Base-by-base conservation (phyloP, 2,329 filamentous ascomycete species). In the Stachybotrys chlorohalonatus region DNA sequence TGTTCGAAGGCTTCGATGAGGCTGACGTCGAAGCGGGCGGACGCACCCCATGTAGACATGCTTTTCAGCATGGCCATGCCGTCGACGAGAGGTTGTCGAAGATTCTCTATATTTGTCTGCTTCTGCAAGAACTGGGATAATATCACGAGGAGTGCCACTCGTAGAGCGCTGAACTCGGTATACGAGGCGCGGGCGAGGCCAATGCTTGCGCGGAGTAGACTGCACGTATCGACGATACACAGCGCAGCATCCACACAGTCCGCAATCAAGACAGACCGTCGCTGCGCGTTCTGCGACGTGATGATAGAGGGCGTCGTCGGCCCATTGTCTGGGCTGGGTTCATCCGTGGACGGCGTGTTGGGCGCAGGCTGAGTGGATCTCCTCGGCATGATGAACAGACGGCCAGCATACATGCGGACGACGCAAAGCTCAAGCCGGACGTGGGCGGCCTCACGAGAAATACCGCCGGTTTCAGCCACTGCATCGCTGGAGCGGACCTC, bases 131-230 rank as follows among this genome's bases (percentile, higher is more conserved):
- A 52, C 36, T 59, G 54, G 0, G 61, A 63, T 4, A 60, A 47
- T 0, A 73, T 66, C 31, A 81, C 78, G 3, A 81, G 68, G 6
- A 81, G 66, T 8, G 79, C 78, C 9, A 77, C 78, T 47, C 79
- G 77, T 52, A 77, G 80, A 3, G 78, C 76, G 61, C 76, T 79
- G 60, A 80, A 81, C 58, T 82, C 79, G 4, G 77, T 80, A 59
- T 81, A 81, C 0, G 77, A 80, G 3, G 78, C 76, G 32, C 77
- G 73, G 6, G 79, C 78, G 53, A 81, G 75, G 15, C 78, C 79
- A 13, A 75, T 73, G n/a, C 73, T 75, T 49, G 74, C 73, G 46
- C 75, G 73, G 5, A 81, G 71, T 5, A 75, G 66, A 47, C 73
- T 73, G 57, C 78, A 80, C 5, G 79, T 71, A 48, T 78, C 73